Conservation (phyloP, 2,329 filamentous ascomycete species). For the Colletotrichum coccodes region DNA sequence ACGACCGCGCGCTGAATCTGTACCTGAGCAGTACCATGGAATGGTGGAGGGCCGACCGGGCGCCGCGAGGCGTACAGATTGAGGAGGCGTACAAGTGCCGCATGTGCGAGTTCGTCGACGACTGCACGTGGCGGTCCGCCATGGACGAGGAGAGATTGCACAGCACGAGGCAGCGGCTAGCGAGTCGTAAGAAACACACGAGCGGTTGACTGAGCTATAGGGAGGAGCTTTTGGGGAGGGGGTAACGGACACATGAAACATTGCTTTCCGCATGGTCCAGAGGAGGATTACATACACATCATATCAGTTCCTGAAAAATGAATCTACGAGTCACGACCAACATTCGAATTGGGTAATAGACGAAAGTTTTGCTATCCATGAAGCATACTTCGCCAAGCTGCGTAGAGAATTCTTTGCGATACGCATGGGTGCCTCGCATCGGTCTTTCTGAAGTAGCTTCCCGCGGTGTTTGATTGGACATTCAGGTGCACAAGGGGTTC, state of each 20-base stretch:
- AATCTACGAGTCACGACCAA: neutral
- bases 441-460: neutral
- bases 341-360: neutral
- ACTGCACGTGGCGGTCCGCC: constrained; percentile 80
- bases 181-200: neutral
- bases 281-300: neutral
- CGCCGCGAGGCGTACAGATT: constrained; percentile 78
- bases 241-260: no score
- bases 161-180: constrained; percentile 9
- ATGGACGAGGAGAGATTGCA: constrained; percentile 68
- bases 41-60: constrained; percentile 88
- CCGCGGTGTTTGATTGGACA: no score
- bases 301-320: neutral
- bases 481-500: no score
- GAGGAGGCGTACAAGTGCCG: constrained; percentile 91
- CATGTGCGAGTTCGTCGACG: constrained; percentile 83
- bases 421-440: no score
- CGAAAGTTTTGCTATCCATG: neutral
- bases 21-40: constrained; percentile 78
- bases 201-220: no score
- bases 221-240: no score
- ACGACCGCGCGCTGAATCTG: constrained; percentile 67
- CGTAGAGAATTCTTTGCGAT: no score
- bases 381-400: neutral
- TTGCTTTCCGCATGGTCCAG: neutral